Evolutionary conservation across 73 alveolate species (phyloP).

Genomic region (Effrenium voratum): DNA sequence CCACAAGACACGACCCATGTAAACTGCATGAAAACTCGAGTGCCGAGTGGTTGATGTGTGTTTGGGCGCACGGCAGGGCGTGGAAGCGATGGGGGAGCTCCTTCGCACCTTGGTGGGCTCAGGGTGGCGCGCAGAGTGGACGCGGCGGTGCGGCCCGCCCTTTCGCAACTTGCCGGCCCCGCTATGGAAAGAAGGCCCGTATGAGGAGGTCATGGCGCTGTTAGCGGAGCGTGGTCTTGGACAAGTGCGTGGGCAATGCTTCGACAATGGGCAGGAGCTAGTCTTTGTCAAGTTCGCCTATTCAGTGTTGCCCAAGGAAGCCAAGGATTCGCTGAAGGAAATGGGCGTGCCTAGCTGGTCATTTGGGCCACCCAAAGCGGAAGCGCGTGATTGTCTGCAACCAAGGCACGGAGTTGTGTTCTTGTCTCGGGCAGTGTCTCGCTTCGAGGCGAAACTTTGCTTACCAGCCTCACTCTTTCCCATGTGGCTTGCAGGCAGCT

Average conservation of each 20-base stretch:
- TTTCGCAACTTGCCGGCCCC: background rate
- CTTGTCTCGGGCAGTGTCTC: too few species aligned
- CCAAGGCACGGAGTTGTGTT: too few species aligned
- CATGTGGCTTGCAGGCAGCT: too few species aligned
- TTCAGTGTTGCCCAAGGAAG: background rate
- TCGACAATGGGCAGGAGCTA: background rate
- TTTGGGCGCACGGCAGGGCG: background rate
- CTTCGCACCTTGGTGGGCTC: background rate
- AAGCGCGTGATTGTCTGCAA: too few species aligned
- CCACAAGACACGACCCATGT: too few species aligned
- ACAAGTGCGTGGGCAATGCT: background rate
- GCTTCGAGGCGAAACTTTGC: too few species aligned
- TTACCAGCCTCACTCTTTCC: too few species aligned
- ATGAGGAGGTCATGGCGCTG: background rate
- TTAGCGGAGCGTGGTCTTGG: background rate
- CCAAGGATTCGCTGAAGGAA: background rate
- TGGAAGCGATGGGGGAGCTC: background rate
- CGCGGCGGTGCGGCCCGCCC: background rate
- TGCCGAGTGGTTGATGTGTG: background rate
- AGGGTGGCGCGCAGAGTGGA: background rate
- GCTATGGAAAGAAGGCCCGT: background rate
- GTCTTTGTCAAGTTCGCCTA: background rate
- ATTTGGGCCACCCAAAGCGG: background rate
- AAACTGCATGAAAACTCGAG: too few species aligned
- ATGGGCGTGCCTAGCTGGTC: slow-evolving; percentile 10